Evolutionary conservation across 768 basidiomycete species (phyloP).

Genomic region (Amanita rimosa): DNA sequence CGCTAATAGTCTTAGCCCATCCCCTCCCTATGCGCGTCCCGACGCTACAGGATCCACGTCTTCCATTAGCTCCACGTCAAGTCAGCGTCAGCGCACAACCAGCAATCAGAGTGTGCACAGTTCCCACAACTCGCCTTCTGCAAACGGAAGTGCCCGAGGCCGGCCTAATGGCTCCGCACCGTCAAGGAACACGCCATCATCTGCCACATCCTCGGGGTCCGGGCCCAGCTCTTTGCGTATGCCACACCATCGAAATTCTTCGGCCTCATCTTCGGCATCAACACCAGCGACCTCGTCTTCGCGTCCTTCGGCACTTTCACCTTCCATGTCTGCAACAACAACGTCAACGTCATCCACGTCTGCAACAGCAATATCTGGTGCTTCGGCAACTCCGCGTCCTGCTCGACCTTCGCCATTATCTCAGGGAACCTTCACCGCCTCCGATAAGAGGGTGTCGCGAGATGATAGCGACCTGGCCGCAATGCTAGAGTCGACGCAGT

Average conservation of each 20-base stretch:
- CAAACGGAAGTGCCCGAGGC: constrained; percentile 23
- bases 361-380: constrained; percentile 17
- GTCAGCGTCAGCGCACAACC: constrained; percentile 56
- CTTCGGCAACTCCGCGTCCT: constrained; percentile 24
- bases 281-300: constrained; percentile 21
- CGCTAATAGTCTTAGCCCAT: constrained; percentile 29
- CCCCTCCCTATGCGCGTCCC: constrained; percentile 69
- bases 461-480: constrained; percentile 63
- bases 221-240: constrained; percentile 19
- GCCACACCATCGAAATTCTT: constrained; percentile 31
- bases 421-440: constrained; percentile 48
- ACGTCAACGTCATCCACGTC: constrained; percentile 21
- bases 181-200: constrained; percentile 9
- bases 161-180: constrained; percentile 12
- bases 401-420: constrained; percentile 59
- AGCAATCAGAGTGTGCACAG: constrained; percentile 56
- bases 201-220: constrained; percentile 11
- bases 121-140: constrained; percentile 23
- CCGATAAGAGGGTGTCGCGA: constrained; percentile 68
- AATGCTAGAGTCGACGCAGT: constrained; percentile 33
- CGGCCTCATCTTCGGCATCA: constrained; percentile 39
- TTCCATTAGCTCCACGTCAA: constrained; percentile 59
- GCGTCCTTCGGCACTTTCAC: constrained; percentile 19
- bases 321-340: constrained; percentile 22
- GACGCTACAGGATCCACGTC: constrained; percentile 74